A percentile compares a stretch with the other conserved stretches of the same genome.
Conservation (phyloP, 331 rosid species). For the Saraca asoca region DNA sequence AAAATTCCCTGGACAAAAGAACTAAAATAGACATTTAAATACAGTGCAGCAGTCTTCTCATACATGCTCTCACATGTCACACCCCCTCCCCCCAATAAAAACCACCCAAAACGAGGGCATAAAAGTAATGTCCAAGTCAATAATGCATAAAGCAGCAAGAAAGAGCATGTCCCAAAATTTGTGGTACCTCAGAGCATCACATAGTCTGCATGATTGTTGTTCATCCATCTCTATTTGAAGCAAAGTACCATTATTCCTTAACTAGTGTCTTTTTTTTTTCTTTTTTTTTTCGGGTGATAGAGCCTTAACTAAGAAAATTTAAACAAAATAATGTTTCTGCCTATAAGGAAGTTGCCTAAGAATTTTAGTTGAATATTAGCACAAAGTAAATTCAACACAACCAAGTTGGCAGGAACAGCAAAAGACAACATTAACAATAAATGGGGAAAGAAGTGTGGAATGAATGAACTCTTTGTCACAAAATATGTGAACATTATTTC, state of each 20-base stretch:
- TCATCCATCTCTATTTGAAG: slow-evolving; percentile 9
- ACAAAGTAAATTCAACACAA: slow-evolving; percentile 4
- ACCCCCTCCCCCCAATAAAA: neutral
- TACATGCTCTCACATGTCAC: neutral
- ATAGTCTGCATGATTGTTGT: neutral
- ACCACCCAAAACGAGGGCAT: neutral
- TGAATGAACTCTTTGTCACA: neutral
- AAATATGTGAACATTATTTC: too few species aligned
- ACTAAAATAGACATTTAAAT: neutral
- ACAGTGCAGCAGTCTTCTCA: neutral
- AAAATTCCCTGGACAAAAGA: neutral
- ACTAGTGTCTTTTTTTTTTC: neutral
- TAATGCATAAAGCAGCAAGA: neutral
- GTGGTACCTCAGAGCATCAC: slow-evolving; percentile 2
- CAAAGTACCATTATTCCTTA: slow-evolving; percentile 4
- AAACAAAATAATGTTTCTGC: slow-evolving; percentile 1
- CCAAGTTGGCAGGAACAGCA: slow-evolving; percentile 3
- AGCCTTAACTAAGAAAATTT: too few species aligned
- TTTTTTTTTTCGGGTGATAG: too few species aligned
- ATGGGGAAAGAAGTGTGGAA: slow-evolving; percentile 8
- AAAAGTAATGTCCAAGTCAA: neutral
- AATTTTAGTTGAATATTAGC: slow-evolving; percentile 11
- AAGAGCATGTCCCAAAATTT: neutral
- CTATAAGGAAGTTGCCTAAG: neutral
- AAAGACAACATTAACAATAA: neutral